phyloP scores from a whole-genome alignment of 148 eudicot genomes.

The Spergularia marina region DNA sequence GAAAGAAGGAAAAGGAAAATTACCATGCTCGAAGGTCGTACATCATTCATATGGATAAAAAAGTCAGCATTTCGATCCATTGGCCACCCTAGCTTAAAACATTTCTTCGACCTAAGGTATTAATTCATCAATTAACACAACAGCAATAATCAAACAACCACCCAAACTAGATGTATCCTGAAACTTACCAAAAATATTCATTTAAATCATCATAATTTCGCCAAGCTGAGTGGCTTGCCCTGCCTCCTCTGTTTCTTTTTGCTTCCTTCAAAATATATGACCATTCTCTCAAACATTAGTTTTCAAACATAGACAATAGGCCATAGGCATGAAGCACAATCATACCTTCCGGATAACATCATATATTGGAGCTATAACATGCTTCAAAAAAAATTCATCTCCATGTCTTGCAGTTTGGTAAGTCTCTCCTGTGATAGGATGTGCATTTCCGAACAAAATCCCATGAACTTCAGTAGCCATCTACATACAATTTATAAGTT shows the following conservation, averaged over 20 bases:
- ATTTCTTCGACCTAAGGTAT: conserved; percentile 66
- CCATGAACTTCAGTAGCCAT: conserved; percentile 75
- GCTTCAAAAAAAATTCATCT: conserved; percentile 65
- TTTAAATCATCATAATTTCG: conserved; percentile 97
- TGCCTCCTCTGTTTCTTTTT: conserved; percentile 72
- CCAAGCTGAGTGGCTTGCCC: conserved; percentile 96
- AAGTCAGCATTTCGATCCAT: conserved; percentile 77
- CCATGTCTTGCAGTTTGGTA: conserved; percentile 42
- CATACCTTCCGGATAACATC: conserved; percentile 79
- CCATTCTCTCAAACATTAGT: conserved; percentile 8
- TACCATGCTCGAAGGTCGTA: conserved; percentile 39
- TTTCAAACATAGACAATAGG: conserved; percentile 4
- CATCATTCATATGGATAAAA: conserved; percentile 58
- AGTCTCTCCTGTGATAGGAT: conserved; percentile 54
- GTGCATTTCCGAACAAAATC: conserved; percentile 48
- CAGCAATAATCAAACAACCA: background rate
- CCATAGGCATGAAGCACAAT: conserved; percentile 1
- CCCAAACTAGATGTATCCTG: background rate
- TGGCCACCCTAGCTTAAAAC: conserved; percentile 90
- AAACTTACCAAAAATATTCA: conserved; percentile 92
- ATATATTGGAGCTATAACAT: conserved; percentile 78
- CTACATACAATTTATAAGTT: conserved; percentile 30
- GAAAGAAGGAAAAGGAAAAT: background rate
- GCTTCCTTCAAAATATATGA: conserved; percentile 50
- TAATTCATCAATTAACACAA: conserved; percentile 14